phyloP scores from a whole-genome alignment of 805 yeast species.

The Cyberlindnera amylophila region DNA sequence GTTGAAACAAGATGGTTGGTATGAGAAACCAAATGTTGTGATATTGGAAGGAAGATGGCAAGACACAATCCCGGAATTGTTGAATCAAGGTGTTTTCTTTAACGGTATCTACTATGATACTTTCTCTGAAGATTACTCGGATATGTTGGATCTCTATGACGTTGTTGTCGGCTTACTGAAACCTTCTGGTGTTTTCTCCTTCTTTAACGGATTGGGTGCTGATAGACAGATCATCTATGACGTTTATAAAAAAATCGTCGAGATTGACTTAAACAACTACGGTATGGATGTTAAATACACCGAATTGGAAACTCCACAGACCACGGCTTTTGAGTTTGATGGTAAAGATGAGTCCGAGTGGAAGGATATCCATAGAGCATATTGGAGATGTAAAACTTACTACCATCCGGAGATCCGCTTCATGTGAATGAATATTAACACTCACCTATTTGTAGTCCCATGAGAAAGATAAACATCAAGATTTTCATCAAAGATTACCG shows the following conservation, averaged over 20 bases:
- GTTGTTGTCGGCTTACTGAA: conserved; percentile 74
- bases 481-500: no score
- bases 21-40: conserved; percentile 63
- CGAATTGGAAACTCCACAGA: conserved; percentile 44
- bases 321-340: conserved; percentile 34
- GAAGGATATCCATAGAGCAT: conserved; percentile 58
- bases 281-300: conserved; percentile 66
- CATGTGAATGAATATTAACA: conserved; percentile 32
- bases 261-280: conserved; percentile 71
- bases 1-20: conserved; percentile 78
- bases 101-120: conserved; percentile 95
- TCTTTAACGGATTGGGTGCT: conserved; percentile 89
- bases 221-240: conserved; percentile 73
- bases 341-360: conserved; percentile 44
- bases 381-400: conserved; percentile 66
- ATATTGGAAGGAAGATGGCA: conserved; percentile 93
- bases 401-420: conserved; percentile 63
- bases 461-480: no score
- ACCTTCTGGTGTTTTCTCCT: conserved; percentile 81
- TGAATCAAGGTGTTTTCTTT: conserved; percentile 66
- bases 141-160: conserved; percentile 84
- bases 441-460: no score
- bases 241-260: conserved; percentile 80
- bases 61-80: conserved; percentile 62
- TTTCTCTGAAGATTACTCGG: conserved; percentile 85